Evolutionary conservation across 108 stramenopile species (phyloP), one percentile per base, ranked within the genome.

Genomic region (Skeletonema marinoi): DNA sequence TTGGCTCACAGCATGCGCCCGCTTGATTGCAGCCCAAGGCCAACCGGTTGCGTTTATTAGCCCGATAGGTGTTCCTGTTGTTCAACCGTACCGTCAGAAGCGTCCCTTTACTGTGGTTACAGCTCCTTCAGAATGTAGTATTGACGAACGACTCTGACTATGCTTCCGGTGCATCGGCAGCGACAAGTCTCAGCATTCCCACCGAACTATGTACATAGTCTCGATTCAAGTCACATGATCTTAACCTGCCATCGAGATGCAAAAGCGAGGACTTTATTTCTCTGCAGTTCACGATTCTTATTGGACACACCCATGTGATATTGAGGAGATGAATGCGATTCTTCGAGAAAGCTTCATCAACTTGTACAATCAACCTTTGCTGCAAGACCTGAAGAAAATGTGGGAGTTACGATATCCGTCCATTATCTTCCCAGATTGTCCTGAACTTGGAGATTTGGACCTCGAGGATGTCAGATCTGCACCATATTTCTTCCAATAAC

Each of bases 161-260:
- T 91, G 19, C 84, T 98, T 7, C 98, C 97, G 13, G 80, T 99
- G 35, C 83, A 95, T 71, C 82, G 78, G 25, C 71, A 81, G 38
- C 92, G 96, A 35, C 98, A 99, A 76, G 87, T 87, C 19, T 85
- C 94, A 13, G 99, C 99, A 12, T 99, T 99, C 68, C 99, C 99
- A 42, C 99, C 99, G 9, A 99, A 99, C 80, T 99, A 93, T 80
- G 96, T 99, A 3, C 99, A 99, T 77, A 98, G 98, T 17, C 81
- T 99, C 59, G 99, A 99, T 76, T 96, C 97, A 16, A 98, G 98
- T 4, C 99, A 99, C 80, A 99, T 99, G 99, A 86, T 99, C 17
- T 74, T 99, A 86, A 99, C n/a, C 99, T n/a, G 96, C 97, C 13
- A 63, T 97, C 8, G 95, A 97, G 70, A 98, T 99, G 98, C 83